A percentile compares a stretch with the other conserved stretches of the same genome.
These are phyloP conservation scores for Waltergamsia citrina DNA, from an alignment of 2,329 filamentous ascomycete species.

Conservation along the genomic window DNA sequence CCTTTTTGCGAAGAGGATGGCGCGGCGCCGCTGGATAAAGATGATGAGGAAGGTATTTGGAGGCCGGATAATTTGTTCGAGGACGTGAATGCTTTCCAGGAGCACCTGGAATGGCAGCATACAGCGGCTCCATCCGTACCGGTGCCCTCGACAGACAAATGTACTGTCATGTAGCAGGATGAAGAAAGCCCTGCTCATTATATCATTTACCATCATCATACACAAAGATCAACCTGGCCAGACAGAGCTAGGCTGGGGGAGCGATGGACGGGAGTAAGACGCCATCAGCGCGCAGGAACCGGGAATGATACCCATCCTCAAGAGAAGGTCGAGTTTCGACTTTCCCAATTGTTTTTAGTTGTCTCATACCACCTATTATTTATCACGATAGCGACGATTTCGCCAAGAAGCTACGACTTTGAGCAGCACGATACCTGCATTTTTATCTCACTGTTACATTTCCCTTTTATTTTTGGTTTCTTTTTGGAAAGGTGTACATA, in stretches of 20 bases:
- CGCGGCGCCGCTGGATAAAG: conserved; percentile 28
- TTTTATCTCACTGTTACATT: conserved; percentile 2
- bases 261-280: no score
- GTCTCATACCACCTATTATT: no score
- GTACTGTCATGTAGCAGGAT: conserved; percentile 33
- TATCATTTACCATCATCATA: no score
- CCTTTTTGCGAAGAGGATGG: conserved; percentile 48
- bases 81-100: conserved; percentile 36
- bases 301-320: no score
- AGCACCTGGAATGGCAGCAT: conserved; percentile 50
- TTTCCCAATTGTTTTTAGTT: no score
- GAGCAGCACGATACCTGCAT: no score
- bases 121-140: conserved; percentile 15
- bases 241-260: no score
- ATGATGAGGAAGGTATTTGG: conserved; percentile 41
- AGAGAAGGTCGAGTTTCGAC: no score
- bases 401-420: no score
- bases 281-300: no score
- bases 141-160: conserved; percentile 25
- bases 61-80: conserved; percentile 41
- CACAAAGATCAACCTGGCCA: no score
- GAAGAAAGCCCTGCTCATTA: neutral
- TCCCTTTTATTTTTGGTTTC: conserved; percentile 1
- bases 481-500: no score
- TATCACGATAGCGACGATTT: conserved; percentile 2